Evolutionary conservation across 2,329 filamentous ascomycete genomes (phyloP).

Genomic region (Leptosphaerulina australis): DNA sequence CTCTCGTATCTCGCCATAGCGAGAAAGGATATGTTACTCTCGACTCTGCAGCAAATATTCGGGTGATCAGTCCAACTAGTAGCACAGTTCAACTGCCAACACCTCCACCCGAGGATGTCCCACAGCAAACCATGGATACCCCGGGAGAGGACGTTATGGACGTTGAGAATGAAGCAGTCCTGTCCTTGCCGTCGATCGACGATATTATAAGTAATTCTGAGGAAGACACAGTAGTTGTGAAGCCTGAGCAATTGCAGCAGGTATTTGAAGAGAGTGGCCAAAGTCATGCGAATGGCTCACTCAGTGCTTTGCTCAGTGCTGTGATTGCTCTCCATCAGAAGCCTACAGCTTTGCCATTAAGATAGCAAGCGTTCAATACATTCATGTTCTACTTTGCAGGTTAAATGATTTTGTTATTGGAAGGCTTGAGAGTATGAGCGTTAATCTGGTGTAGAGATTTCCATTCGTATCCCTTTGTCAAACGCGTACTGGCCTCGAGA

Average conservation of each 20-base stretch:
- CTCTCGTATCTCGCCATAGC: constrained; percentile 67
- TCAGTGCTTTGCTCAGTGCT: constrained; percentile 77
- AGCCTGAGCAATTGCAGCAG: constrained; percentile 70
- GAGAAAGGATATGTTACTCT: constrained; percentile 76
- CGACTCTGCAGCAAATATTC: constrained; percentile 76
- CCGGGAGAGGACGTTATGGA: constrained; percentile 17
- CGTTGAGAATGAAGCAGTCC: constrained; percentile 1
- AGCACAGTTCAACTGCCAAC: constrained; percentile 35
- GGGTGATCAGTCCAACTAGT: constrained; percentile 49
- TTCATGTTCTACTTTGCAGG: background rate
- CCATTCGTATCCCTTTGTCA: too few relatives aligned
- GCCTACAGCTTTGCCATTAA: constrained; percentile 6
- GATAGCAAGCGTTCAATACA: constrained; percentile 11
- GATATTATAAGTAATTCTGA: constrained; percentile 41
- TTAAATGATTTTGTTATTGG: too few relatives aligned
- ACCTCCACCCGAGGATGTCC: constrained; percentile 43
- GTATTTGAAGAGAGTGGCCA: constrained; percentile 69
- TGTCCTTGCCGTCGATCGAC: constrained; percentile 13
- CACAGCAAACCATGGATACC: constrained; percentile 28
- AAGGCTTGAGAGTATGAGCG: too few relatives aligned
- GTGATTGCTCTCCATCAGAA: constrained; percentile 66
- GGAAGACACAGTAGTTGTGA: constrained; percentile 65
- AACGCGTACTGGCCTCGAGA: too few relatives aligned
- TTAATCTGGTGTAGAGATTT: too few relatives aligned
- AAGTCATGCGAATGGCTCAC: constrained; percentile 71